A percentile compares a stretch with the other conserved stretches of the same genome.
phyloP scores from a whole-genome alignment of 345 rosid genomes.

The Eucalyptus sp. region DNA sequence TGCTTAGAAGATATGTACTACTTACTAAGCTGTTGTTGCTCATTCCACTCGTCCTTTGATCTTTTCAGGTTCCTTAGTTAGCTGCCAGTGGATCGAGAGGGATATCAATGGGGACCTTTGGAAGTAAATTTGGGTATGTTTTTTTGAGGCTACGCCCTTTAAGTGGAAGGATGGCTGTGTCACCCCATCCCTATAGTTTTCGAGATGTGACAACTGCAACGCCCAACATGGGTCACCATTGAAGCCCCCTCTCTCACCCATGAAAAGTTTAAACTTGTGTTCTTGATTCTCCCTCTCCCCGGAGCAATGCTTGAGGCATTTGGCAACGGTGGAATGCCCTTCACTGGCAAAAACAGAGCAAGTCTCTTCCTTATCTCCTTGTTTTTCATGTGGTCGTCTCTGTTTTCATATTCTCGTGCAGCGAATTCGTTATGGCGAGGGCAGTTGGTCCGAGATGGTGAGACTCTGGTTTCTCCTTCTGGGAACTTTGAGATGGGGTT shows the following conservation, averaged over 20 bases:
- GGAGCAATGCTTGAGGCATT: not conserved
- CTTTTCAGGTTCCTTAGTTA: too few relatives aligned
- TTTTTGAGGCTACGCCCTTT: accelerated
- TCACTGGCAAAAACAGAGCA: not conserved
- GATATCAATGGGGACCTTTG: too few relatives aligned
- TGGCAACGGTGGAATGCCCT: not conserved
- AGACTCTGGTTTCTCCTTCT: conserved; percentile 12
- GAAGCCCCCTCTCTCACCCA: not conserved
- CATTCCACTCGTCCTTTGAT: accelerated
- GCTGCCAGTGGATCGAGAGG: too few relatives aligned
- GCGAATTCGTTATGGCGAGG: conserved; percentile 18
- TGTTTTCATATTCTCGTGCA: conserved; percentile 8
- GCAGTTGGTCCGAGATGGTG: conserved; percentile 29
- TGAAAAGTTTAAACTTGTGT: not conserved
- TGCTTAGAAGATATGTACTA: too few relatives aligned
- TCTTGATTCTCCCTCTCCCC: not conserved
- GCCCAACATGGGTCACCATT: not conserved
- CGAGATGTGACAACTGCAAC: accelerated
- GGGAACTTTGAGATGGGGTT: conserved; percentile 47
- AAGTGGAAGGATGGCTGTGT: too few relatives aligned
- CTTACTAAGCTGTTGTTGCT: accelerated
- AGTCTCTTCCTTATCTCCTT: conserved; percentile 2
- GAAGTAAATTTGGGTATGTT: too few relatives aligned
- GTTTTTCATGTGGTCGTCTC: not conserved
- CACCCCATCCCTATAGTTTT: accelerated